Base-by-base conservation (phyloP, 768 basidiomycete species). In the Solioccasus polychromus region DNA sequence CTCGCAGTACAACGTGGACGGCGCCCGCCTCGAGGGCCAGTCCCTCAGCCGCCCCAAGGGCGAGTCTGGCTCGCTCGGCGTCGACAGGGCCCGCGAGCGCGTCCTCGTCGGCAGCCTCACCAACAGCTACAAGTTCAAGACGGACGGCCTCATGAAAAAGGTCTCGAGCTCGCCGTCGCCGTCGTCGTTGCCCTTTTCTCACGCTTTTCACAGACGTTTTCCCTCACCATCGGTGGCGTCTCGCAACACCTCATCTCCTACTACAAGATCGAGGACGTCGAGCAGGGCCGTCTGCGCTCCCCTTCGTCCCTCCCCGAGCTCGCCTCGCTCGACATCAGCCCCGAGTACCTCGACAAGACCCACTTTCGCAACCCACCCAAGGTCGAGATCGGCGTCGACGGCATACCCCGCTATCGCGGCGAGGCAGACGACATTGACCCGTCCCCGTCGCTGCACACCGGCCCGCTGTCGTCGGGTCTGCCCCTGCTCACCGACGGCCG, bases 61-160 rank as follows among this genome's bases (percentile, higher is more conserved):
- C 39, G 84, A 79, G 43, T 54, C 72, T 0, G 71, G 58, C 25
- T 59, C 71, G 5, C 48, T 70, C 10, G 70, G 74, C 26, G 66
- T 88, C 44, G 87, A 92, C 61, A 80, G 82, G 53, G 75, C 83
- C 34, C 77, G 84, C 37, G 93, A 96, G 66, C 74, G 92, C 39
- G 82, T 79, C 20, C 75, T 97, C 28, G 80, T 95, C 40, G 94
- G 94, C 25, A 92, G 90, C 58, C 68, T 97, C 59, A 96, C 93
- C 8, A 93, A 92, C 68, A 87, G 82, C 62, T 86, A 88, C 76
- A 92, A 92, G 67, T 97, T 95, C 77, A 95, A 94, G 62, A 66
- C 76, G 0, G 86, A 92, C 46, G 95, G 95, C 7, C 78, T 98
- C 65, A 92, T 97, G 83, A 98, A 98, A 75, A 96, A 97, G 82